phyloP scores from a whole-genome alignment of 2,329 filamentous ascomycete genomes.

The Purpureocillium lavendulum region DNA sequence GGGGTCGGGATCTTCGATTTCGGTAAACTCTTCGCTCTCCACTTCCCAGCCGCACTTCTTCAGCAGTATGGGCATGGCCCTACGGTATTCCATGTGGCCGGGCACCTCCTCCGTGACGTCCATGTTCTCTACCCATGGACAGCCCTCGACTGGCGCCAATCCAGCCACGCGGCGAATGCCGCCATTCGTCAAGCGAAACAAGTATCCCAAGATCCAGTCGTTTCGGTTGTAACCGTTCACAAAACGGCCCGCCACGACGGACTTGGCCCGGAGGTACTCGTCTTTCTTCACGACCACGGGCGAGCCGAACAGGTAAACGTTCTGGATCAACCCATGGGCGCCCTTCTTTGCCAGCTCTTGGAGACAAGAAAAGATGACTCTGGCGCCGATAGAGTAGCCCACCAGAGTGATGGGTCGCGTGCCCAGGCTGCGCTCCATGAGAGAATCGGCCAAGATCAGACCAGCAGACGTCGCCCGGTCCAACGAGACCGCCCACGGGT shows the following conservation, averaged over 20 bases:
- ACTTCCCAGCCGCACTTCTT: slow-evolving; percentile 86
- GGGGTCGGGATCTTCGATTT: slow-evolving; percentile 95
- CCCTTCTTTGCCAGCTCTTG: slow-evolving; percentile 78
- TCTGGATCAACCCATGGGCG: slow-evolving; percentile 81
- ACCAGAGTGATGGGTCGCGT: slow-evolving; percentile 87
- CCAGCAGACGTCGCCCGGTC: slow-evolving; percentile 83
- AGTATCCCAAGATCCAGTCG: slow-evolving; percentile 95
- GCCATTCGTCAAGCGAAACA: slow-evolving; percentile 89
- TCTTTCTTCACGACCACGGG: slow-evolving; percentile 88
- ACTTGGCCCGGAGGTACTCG: slow-evolving; percentile 72
- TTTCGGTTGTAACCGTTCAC: slow-evolving; percentile 91
- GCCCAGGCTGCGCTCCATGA: slow-evolving; percentile 85
- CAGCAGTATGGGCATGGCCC: slow-evolving; percentile 80
- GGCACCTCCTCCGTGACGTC: slow-evolving; percentile 78
- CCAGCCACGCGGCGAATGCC: slow-evolving; percentile 86
- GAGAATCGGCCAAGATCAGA: slow-evolving; percentile 85
- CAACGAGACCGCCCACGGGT: slow-evolving; percentile 95
- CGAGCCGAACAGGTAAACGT: slow-evolving; percentile 90
- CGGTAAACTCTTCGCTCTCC: slow-evolving; percentile 85
- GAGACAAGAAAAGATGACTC: slow-evolving; percentile 88
- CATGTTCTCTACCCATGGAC: slow-evolving; percentile 82
- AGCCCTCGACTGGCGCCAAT: slow-evolving; percentile 63
- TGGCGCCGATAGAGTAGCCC: slow-evolving; percentile 85
- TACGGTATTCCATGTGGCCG: slow-evolving; percentile 95
- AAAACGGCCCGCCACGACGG: slow-evolving; percentile 86